A percentile compares a stretch with the other conserved stretches of the same genome.
Evolutionary conservation across 495 filamentous ascomycete species (phyloP).

Genomic region (Penicillium tannophilum): DNA sequence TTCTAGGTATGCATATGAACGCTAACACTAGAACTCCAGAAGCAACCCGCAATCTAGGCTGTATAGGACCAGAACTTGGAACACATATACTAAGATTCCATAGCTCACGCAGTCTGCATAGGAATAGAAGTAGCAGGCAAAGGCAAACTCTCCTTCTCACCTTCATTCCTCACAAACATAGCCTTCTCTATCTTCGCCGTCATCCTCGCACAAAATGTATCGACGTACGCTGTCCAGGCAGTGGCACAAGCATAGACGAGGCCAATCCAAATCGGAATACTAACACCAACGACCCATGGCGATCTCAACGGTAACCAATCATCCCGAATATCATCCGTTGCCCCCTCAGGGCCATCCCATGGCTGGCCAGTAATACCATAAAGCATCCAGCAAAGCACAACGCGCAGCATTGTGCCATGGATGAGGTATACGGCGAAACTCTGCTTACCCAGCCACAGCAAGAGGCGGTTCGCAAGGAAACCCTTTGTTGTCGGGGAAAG

Average conservation of each 20-base stretch:
- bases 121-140: slow-evolving; percentile 39
- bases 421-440: slow-evolving; percentile 73
- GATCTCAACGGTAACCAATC: slow-evolving; percentile 40
- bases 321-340: slow-evolving; percentile 42
- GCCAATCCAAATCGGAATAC: slow-evolving; percentile 59
- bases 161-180: slow-evolving; percentile 55
- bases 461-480: slow-evolving; percentile 56
- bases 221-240: slow-evolving; percentile 67
- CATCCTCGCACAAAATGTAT: slow-evolving; percentile 62
- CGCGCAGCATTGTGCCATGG: slow-evolving; percentile 67
- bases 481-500: slow-evolving; percentile 60
- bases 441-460: slow-evolving; percentile 70
- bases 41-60: not conserved
- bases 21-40: too few species aligned
- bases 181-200: slow-evolving; percentile 59
- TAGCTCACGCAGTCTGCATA: slow-evolving; percentile 24
- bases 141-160: slow-evolving; percentile 48
- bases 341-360: slow-evolving; percentile 49
- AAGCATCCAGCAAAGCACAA: slow-evolving; percentile 63
- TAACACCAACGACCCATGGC: slow-evolving; percentile 46
- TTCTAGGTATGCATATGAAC: not conserved
- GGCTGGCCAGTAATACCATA: slow-evolving; percentile 59
- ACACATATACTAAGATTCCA: not conserved
- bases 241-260: slow-evolving; percentile 59
- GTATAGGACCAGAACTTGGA: not conserved